Conservation (phyloP, 192 early-diverging fungal species). For the Podila clonocystis region DNA sequence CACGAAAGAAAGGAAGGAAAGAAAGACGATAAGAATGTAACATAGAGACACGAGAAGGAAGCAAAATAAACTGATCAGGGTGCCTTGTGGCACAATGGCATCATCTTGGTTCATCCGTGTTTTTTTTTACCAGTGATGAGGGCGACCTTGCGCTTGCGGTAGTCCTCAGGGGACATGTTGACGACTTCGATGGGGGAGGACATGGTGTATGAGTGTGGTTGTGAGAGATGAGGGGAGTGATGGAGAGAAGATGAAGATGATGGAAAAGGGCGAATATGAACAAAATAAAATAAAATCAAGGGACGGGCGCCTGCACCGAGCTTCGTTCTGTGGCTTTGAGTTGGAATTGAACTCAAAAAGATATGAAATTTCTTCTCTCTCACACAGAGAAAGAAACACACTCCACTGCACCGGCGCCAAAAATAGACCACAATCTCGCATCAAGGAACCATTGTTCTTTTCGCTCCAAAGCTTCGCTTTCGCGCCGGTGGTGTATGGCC, state of each 20-base stretch:
- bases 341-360: not conserved
- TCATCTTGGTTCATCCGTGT: not conserved
- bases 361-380: not conserved
- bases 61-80: not conserved
- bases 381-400: not conserved
- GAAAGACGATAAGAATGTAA: not conserved
- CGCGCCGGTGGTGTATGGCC: no score
- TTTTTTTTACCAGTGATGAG: slow-evolving; percentile 59
- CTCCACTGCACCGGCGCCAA: not conserved
- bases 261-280: not conserved
- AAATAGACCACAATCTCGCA: not conserved
- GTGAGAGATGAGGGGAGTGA: no score
- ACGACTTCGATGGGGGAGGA: slow-evolving; percentile 19
- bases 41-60: not conserved
- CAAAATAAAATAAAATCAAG: not conserved
- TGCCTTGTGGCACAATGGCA: not conserved
- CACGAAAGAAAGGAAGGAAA: not conserved
- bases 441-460: no score
- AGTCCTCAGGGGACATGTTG: slow-evolving; percentile 55
- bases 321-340: not conserved
- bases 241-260: slow-evolving; percentile 1
- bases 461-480: no score
- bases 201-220: not conserved
- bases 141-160: slow-evolving; percentile 61
- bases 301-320: not conserved